A percentile compares a stretch with the other conserved stretches of the same genome.
phyloP scores from a whole-genome alignment of 805 yeast species.

The Starmerella vaccinii region DNA sequence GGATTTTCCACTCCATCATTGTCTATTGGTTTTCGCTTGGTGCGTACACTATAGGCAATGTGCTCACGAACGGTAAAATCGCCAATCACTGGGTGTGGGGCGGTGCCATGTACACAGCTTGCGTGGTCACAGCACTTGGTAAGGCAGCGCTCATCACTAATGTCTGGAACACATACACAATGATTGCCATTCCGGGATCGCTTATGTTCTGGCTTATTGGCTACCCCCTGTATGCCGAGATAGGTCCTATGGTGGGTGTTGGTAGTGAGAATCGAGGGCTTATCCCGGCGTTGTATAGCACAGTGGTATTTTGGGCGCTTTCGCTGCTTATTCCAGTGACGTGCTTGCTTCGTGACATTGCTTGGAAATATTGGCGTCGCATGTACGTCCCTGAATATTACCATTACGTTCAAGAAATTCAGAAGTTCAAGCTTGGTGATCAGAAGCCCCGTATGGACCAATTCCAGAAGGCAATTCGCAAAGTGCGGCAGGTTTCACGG shows the following conservation, averaged over 20 bases:
- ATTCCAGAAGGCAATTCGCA: conserved; percentile 92
- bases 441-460: conserved; percentile 93
- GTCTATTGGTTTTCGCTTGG: conserved; percentile 63
- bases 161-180: conserved; percentile 89
- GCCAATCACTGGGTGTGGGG: conserved; percentile 96
- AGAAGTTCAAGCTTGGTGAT: conserved; percentile 86
- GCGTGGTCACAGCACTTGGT: conserved; percentile 80
- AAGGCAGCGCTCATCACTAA: conserved; percentile 89
- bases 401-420: conserved; percentile 93
- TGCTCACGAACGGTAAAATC: conserved; percentile 50
- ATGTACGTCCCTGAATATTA: conserved; percentile 85
- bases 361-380: conserved; percentile 91
- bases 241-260: conserved; percentile 75
- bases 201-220: conserved; percentile 70
- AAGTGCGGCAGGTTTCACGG: conserved; percentile 95
- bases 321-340: conserved; percentile 62
- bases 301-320: conserved; percentile 75
- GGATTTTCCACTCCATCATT: conserved; percentile 85
- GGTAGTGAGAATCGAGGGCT: conserved; percentile 81
- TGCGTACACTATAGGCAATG: conserved; percentile 59
- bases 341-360: conserved; percentile 75
- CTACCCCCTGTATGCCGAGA: conserved; percentile 74
- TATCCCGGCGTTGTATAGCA: conserved; percentile 61
- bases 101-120: conserved; percentile 74
- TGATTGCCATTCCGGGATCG: conserved; percentile 92